Conservation (phyloP, 352 stramenopile genomes). For the Hyphochytrium catenoides region DNA sequence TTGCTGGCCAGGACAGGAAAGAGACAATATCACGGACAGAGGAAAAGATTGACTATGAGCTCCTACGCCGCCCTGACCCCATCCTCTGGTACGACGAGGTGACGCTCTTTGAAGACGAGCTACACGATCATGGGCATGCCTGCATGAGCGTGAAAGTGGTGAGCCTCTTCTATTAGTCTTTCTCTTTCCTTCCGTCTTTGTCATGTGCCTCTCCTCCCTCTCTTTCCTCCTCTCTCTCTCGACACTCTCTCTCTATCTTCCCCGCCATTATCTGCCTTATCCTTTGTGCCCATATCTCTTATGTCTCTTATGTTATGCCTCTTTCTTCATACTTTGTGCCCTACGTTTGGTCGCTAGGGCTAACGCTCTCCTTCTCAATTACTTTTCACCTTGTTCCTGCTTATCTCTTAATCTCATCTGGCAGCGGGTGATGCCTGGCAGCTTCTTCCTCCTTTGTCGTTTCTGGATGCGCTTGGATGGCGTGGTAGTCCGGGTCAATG, state of each 20-base stretch:
- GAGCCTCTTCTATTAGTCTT: constrained; percentile 6
- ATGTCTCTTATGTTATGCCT: too few species aligned
- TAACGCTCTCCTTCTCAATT: too few species aligned
- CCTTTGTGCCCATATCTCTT: too few species aligned
- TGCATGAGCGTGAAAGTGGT: constrained; percentile 58
- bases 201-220: background rate
- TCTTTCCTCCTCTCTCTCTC: background rate
- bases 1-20: too few species aligned
- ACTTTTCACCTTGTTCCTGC: too few species aligned
- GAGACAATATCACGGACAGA: too few species aligned
- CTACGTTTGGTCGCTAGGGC: too few species aligned
- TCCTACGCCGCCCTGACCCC: constrained; percentile 44
- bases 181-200: background rate
- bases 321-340: too few species aligned
- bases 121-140: constrained; percentile 48
- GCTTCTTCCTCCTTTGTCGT: constrained; percentile 39
- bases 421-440: constrained; percentile 57
- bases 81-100: constrained; percentile 61
- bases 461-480: constrained; percentile 60
- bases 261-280: too few species aligned
- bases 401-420: too few species aligned
- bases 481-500: constrained; percentile 40
- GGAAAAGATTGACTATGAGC: constrained; percentile 39
- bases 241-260: background rate
- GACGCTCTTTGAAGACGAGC: constrained; percentile 43